These are phyloP conservation scores for Leucaena leucocephala DNA, from an alignment of 306 rosid genomes.

Conservation along the genomic window DNA sequence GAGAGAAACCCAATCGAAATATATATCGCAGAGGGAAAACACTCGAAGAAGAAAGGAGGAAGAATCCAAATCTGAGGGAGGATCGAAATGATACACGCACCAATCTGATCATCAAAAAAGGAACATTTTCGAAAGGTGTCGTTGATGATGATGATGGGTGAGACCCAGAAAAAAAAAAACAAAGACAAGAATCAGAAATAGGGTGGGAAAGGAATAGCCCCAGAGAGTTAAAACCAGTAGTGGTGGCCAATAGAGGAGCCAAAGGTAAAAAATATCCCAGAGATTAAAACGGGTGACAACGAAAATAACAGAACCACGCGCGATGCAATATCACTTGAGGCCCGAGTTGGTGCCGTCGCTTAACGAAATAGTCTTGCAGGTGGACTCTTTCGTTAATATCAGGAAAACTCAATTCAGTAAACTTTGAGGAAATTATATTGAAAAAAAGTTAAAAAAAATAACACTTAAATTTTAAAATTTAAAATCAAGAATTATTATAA, in stretches of 20 bases:
- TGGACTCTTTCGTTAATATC: background rate
- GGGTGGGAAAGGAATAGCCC: background rate
- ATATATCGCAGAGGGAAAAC: background rate
- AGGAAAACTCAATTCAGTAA: background rate
- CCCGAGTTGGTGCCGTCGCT: slow-evolving; percentile 22
- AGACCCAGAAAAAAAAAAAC: background rate
- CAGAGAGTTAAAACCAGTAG: slow-evolving; percentile 37
- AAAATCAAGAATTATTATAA: no score
- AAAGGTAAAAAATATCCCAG: background rate
- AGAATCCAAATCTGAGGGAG: slow-evolving; percentile 37
- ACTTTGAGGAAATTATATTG: no score
- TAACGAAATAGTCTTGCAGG: background rate
- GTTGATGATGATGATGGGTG: slow-evolving; percentile 38
- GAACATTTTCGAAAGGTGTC: slow-evolving; percentile 45
- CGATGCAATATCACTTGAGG: slow-evolving; percentile 19
- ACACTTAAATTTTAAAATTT: no score
- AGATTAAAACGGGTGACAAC: slow-evolving; percentile 21
- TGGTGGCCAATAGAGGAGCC: slow-evolving; percentile 23
- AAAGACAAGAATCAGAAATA: slow-evolving; percentile 17
- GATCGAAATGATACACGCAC: slow-evolving; percentile 34
- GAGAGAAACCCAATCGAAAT: background rate
- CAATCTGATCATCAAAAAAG: slow-evolving; percentile 37
- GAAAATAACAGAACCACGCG: slow-evolving; percentile 63
- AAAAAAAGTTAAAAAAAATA: no score
- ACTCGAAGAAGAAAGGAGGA: slow-evolving; percentile 30